Percentiles rank a stretch among this genome's conserved stretches.
Conservation (phyloP, 2,329 filamentous ascomycete species). For the Podosphaera xanthii region DNA sequence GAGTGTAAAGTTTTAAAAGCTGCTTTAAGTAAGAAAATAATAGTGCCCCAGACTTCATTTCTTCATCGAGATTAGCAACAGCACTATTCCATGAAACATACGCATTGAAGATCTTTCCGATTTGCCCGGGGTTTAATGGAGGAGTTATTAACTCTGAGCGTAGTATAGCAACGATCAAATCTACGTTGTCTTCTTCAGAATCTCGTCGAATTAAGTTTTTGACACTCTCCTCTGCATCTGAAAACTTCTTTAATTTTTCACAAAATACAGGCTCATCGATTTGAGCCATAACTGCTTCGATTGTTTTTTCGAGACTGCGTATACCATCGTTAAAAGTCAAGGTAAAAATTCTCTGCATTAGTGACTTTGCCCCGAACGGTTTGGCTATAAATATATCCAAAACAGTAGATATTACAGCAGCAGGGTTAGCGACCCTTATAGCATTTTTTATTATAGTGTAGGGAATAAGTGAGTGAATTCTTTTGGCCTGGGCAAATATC, state of each 20-base stretch:
- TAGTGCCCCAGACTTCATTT: slow-evolving; percentile 72
- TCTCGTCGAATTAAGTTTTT: slow-evolving; percentile 56
- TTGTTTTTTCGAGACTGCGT: slow-evolving; percentile 61
- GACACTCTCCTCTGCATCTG: slow-evolving; percentile 47
- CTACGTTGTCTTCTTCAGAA: slow-evolving; percentile 49
- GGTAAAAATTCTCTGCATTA: slow-evolving; percentile 87
- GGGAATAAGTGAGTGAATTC: slow-evolving; percentile 83
- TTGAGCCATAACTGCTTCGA: slow-evolving; percentile 53
- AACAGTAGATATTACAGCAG: slow-evolving; percentile 88
- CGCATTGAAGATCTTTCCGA: slow-evolving; percentile 72
- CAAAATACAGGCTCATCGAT: slow-evolving; percentile 64
- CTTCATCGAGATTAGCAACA: slow-evolving; percentile 73
- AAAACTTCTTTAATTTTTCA: slow-evolving; percentile 62
- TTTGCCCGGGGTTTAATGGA: slow-evolving; percentile 48
- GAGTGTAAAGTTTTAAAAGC: slow-evolving; percentile 71
- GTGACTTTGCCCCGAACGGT: slow-evolving; percentile 70
- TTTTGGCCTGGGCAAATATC: slow-evolving; percentile 77
- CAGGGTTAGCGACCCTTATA: slow-evolving; percentile 87
- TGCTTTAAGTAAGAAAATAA: slow-evolving; percentile 91
- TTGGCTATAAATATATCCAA: slow-evolving; percentile 90
- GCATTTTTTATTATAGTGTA: slow-evolving; percentile 91
- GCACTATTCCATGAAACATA: slow-evolving; percentile 93
- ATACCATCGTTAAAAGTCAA: slow-evolving; percentile 84
- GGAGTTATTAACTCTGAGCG: slow-evolving; percentile 57
- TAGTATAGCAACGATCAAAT: slow-evolving; percentile 67